Evolutionary conservation across 805 yeast species (phyloP).

Genomic region (Yamadazyma philogaea): DNA sequence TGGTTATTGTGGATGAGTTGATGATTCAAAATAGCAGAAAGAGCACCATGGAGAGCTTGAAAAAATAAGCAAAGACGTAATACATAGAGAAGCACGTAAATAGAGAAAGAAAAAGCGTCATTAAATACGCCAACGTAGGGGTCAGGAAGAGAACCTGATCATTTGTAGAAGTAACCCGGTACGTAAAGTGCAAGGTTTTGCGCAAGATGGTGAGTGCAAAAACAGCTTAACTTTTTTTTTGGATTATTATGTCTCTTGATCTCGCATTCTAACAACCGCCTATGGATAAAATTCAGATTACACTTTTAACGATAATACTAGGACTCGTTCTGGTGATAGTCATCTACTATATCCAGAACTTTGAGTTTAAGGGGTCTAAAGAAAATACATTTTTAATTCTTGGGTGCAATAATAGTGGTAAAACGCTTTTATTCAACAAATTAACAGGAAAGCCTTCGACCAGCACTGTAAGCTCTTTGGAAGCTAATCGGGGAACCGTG

Average conservation of each 20-base stretch:
- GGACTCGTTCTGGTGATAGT: slow-evolving; percentile 26
- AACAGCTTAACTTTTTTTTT: too few relatives aligned
- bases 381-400: slow-evolving; percentile 59
- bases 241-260: background rate
- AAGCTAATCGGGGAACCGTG: slow-evolving; percentile 29
- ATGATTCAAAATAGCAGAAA: slow-evolving; percentile 86
- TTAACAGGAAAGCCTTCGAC: slow-evolving; percentile 16
- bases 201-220: too few relatives aligned
- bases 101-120: too few relatives aligned
- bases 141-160: too few relatives aligned
- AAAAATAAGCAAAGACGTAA: background rate
- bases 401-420: slow-evolving; percentile 67
- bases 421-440: slow-evolving; percentile 53
- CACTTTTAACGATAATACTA: slow-evolving; percentile 22
- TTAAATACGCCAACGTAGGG: too few relatives aligned
- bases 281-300: slow-evolving; percentile 30
- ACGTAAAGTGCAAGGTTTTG: too few relatives aligned
- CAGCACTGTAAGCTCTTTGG: slow-evolving; percentile 38
- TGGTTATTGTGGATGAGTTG: slow-evolving; percentile 82
- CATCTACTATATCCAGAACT: slow-evolving; percentile 24
- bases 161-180: too few relatives aligned
- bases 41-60: slow-evolving; percentile 13
- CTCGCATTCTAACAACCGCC: background rate
- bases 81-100: too few relatives aligned
- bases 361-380: slow-evolving; percentile 13